phyloP scores from a whole-genome alignment of 176 grass and related monocot species.

The Panicum miliaceum region DNA sequence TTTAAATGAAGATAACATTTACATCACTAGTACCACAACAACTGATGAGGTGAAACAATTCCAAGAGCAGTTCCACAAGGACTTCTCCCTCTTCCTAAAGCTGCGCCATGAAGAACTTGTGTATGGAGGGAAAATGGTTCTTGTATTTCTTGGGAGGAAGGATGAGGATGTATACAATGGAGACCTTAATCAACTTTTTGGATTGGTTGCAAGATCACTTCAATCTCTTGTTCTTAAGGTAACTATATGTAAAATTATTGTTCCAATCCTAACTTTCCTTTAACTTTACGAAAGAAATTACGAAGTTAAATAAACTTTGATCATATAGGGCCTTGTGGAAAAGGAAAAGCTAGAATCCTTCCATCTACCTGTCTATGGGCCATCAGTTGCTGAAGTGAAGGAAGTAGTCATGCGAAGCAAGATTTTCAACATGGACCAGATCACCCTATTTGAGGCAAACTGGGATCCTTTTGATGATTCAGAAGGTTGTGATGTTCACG shows the following conservation, averaged over 20 bases:
- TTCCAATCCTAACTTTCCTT: not conserved
- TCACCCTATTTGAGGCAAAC: conserved; percentile 30
- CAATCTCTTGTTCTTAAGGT: conserved; percentile 37
- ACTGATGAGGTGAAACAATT: conserved; percentile 19
- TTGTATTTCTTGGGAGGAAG: conserved; percentile 47
- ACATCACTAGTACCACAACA: conserved; percentile 29
- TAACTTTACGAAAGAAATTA: not conserved
- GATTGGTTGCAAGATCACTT: conserved; percentile 1
- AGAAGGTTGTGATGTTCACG: not conserved
- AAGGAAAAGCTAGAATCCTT: conserved; percentile 40
- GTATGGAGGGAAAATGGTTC: conserved; percentile 40
- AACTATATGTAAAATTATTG: not conserved
- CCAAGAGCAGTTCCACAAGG: conserved; percentile 32
- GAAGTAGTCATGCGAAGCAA: not conserved
- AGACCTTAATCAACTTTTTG: not conserved
- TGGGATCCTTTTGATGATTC: conserved; percentile 47
- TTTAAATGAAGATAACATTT: conserved; percentile 50
- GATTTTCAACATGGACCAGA: conserved; percentile 22
- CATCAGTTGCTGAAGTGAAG: conserved; percentile 44
- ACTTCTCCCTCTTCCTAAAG: conserved; percentile 51
- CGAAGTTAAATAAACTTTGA: too few relatives aligned
- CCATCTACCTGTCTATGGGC: conserved; percentile 40
- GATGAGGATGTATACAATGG: not conserved
- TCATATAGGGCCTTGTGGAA: conserved; percentile 42
- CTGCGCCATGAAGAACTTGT: conserved; percentile 45